phyloP scores from a whole-genome alignment of 768 basidiomycete species.

The Pisolithus orientalis region DNA sequence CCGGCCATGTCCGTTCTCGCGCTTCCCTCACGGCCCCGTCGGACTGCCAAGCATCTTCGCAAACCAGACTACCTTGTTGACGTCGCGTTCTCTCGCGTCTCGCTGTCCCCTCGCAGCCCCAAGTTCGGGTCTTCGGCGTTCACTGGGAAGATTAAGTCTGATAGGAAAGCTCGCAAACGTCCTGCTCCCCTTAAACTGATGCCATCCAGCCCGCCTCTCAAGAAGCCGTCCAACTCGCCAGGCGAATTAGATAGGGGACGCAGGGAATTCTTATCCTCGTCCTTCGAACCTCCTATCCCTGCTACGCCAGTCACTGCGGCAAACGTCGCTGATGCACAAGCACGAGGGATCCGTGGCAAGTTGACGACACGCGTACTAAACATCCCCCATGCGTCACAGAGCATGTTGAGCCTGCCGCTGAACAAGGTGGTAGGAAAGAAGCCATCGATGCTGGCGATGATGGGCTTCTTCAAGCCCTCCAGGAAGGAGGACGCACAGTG shows the following conservation, averaged over 20 bases:
- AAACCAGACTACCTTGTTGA: constrained; percentile 32
- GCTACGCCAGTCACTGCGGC: constrained; percentile 4
- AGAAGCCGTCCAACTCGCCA: constrained; percentile 31
- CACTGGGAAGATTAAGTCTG: constrained; percentile 6
- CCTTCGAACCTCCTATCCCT: constrained; percentile 32
- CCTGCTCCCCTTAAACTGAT: constrained; percentile 38
- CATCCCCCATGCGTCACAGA: constrained; percentile 1
- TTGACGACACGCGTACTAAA: constrained; percentile 5
- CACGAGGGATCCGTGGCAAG: background rate
- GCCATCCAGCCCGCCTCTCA: constrained; percentile 24
- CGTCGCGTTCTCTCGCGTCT: constrained; percentile 19
- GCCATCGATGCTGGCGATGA: constrained; percentile 21
- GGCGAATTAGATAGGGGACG: constrained; percentile 30
- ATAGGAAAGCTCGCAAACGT: constrained; percentile 31
- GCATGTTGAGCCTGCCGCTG: constrained; percentile 6
- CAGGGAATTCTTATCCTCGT: constrained; percentile 38
- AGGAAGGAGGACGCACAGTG: constrained; percentile 12
- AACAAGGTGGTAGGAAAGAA: constrained; percentile 18
- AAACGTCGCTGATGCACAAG: background rate
- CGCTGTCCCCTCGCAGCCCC: constrained; percentile 9
- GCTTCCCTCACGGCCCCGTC: constrained; percentile 29
- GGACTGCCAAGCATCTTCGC: constrained; percentile 31
- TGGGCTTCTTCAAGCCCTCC: constrained; percentile 25
- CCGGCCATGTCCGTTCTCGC: constrained; percentile 32
- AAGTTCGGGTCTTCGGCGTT: constrained; percentile 8